Percentiles rank a stretch among this genome's conserved stretches.
Evolutionary conservation across 1,284 basidiomycete species (phyloP).

Genomic region (Ganoderma sinense): DNA sequence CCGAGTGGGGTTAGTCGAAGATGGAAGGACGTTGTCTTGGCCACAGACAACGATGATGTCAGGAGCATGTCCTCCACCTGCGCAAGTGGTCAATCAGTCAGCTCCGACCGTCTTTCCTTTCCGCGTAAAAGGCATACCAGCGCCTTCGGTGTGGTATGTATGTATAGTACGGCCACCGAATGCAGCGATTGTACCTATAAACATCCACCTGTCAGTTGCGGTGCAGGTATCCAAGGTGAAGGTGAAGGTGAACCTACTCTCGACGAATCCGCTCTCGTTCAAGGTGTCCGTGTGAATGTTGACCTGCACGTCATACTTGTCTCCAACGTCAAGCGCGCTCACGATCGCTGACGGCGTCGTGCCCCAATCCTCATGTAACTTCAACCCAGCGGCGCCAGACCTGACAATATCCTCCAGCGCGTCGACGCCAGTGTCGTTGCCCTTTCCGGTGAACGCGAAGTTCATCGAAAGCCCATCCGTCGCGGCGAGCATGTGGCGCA

Average conservation of each 20-base stretch:
- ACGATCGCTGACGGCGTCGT: constrained; percentile 88
- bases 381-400: constrained; percentile 92
- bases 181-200: constrained; percentile 84
- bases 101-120: neutral
- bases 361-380: constrained; percentile 99
- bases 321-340: constrained; percentile 83
- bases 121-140: constrained; percentile 58
- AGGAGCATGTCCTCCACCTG: constrained; percentile 95
- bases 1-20: constrained; percentile 96
- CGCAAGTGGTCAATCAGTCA: constrained; percentile 3
- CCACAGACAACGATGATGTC: constrained; percentile 98
- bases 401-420: constrained; percentile 85
- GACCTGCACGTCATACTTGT: constrained; percentile 96
- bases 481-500: constrained; percentile 88
- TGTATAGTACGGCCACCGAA: constrained; percentile 95
- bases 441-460: constrained; percentile 93
- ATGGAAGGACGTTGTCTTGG: constrained; percentile 91
- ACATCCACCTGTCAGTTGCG: constrained; percentile 21
- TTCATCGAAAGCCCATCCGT: constrained; percentile 93
- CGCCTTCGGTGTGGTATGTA: constrained; percentile 97
- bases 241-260: constrained; percentile 67
- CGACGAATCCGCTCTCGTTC: constrained; percentile 94
- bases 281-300: constrained; percentile 98
- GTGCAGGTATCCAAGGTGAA: neutral
- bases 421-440: constrained; percentile 85